Conservation (phyloP, 257 asterid genomes). For the Petunia secreta region DNA sequence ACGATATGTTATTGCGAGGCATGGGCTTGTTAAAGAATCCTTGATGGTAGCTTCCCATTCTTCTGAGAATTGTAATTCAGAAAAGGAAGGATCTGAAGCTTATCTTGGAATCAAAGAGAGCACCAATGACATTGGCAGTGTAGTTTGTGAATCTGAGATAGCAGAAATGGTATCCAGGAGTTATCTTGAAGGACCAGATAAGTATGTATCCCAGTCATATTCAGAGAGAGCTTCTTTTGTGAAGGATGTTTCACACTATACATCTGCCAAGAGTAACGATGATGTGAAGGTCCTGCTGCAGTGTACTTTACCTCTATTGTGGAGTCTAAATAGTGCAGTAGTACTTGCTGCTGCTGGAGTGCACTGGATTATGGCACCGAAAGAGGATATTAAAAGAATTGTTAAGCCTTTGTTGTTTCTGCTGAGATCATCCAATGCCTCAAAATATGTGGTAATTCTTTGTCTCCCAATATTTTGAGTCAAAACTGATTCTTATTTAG, state of each 20-base stretch:
- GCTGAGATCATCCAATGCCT: constrained; percentile 82
- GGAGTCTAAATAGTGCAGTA: constrained; percentile 94
- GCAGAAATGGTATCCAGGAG: constrained; percentile 70
- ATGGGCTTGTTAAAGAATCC: constrained; percentile 90
- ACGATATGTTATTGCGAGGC: constrained; percentile 87
- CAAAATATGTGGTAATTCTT: constrained; percentile 86
- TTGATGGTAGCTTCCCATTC: constrained; percentile 58
- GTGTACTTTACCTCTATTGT: constrained; percentile 85
- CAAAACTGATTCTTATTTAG: constrained; percentile 24
- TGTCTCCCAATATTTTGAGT: constrained; percentile 13
- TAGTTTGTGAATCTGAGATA: constrained; percentile 53
- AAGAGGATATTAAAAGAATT: constrained; percentile 68
- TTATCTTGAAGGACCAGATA: constrained; percentile 96
- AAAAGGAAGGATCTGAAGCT: constrained; percentile 49
- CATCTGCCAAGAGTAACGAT: constrained; percentile 79
- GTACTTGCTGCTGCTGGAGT: constrained; percentile 99
- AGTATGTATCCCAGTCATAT: constrained; percentile 66
- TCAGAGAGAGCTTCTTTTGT: constrained; percentile 49
- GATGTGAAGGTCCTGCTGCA: constrained; percentile 79
- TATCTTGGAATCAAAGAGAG: constrained; percentile 40
- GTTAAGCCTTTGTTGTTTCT: constrained; percentile 91
- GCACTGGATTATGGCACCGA: constrained; percentile 98
- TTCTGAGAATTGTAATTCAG: constrained; percentile 42
- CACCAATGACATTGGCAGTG: constrained; percentile 37
- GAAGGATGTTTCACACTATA: constrained; percentile 51